Percentiles rank a stretch among this genome's conserved stretches.
phyloP scores from a whole-genome alignment of 768 basidiomycete genomes.

The Boletus coccyginus region DNA sequence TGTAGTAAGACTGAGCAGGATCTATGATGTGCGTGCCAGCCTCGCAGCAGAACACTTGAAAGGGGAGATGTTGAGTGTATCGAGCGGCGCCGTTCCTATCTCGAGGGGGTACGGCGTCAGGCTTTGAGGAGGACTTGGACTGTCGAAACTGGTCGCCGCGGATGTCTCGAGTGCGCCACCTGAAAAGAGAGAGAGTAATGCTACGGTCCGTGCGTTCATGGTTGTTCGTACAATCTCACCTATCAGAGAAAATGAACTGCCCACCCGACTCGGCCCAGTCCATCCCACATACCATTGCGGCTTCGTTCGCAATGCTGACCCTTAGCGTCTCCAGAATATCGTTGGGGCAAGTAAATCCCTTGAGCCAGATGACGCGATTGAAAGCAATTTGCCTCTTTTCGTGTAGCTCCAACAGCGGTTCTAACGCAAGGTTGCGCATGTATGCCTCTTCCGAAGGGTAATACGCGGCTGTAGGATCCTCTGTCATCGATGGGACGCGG shows the following conservation, averaged over 20 bases:
- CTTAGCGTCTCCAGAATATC: constrained; percentile 96
- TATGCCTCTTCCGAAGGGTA: constrained; percentile 96
- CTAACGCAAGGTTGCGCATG: constrained; percentile 88
- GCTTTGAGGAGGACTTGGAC: constrained; percentile 88
- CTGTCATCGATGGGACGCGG: constrained; percentile 91
- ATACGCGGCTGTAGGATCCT: constrained; percentile 82
- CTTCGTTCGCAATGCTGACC: constrained; percentile 85
- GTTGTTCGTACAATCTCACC: constrained; percentile 46
- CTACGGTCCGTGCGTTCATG: not conserved
- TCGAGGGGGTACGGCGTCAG: constrained; percentile 89
- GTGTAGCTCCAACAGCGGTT: constrained; percentile 83
- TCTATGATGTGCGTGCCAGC: constrained; percentile 97
- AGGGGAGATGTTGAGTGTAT: constrained; percentile 90
- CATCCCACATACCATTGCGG: constrained; percentile 99
- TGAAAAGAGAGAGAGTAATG: constrained; percentile 25
- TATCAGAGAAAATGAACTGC: constrained; percentile 96
- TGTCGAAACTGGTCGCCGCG: constrained; percentile 98
- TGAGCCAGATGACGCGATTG: constrained; percentile 92
- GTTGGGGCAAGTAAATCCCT: constrained; percentile 98
- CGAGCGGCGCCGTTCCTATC: constrained; percentile 78
- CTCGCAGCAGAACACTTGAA: constrained; percentile 99
- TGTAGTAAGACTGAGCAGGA: constrained; percentile 94
- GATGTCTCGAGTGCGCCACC: constrained; percentile 97
- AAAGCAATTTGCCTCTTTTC: constrained; percentile 78
- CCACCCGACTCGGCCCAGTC: constrained; percentile 99